Conservation (phyloP, 805 yeast genomes). For the Kodamaea kaohsiungensis region DNA sequence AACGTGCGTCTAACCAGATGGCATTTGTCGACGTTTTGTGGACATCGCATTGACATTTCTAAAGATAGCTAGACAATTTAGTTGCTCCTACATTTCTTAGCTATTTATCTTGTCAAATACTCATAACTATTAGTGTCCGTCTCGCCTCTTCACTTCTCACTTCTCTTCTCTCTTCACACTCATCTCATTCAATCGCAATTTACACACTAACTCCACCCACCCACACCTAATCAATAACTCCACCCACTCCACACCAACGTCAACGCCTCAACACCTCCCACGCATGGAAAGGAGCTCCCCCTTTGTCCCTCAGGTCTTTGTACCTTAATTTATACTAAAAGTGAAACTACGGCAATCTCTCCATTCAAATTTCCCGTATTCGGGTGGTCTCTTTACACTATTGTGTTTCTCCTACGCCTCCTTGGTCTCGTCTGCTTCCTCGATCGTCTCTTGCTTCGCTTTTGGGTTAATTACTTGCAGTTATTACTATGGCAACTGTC, state of each 20-base stretch:
- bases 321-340: background rate
- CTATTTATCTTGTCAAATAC: background rate
- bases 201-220: no score
- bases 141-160: background rate
- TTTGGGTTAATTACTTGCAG: background rate
- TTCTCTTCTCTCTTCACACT: background rate
- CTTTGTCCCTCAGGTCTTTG: background rate
- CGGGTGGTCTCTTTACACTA: background rate
- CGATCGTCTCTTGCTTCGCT: background rate
- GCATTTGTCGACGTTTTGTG: background rate
- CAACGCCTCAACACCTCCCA: background rate
- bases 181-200: no score
- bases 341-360: background rate
- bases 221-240: no score
- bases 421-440: background rate
- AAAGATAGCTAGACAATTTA: background rate
- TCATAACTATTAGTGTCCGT: background rate
- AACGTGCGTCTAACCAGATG: background rate
- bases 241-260: no score
- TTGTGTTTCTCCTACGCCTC: background rate
- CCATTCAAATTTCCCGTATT: background rate
- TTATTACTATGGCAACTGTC: background rate
- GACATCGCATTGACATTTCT: background rate
- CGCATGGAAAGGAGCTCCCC: constrained; percentile 1
- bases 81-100: no score